These are phyloP conservation scores for Populus tomentosa DNA, from an alignment of 441 rosid genomes.

Conservation along the genomic window DNA sequence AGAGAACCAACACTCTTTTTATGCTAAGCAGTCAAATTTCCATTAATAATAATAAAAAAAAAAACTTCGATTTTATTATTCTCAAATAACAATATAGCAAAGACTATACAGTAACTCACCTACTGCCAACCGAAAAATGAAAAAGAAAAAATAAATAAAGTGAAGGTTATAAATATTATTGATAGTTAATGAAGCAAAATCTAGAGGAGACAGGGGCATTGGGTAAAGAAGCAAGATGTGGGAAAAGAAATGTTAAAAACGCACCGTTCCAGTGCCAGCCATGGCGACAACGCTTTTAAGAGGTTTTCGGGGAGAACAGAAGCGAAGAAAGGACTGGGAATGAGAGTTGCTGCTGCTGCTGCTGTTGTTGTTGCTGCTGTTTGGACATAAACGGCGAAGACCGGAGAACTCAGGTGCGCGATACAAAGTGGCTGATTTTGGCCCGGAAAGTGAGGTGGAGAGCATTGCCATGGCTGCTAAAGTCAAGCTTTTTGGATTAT, in stretches of 20 bases:
- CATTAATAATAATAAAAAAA: no score
- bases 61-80: neutral
- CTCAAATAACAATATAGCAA: neutral
- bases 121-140: neutral
- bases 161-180: neutral
- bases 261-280: conserved; percentile 92
- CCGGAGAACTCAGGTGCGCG: conserved; percentile 55
- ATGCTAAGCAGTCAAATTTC: neutral
- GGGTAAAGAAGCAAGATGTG: neutral
- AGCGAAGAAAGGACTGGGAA: conserved; percentile 39
- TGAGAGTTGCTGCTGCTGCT: conserved; percentile 13
- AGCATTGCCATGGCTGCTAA: conserved; percentile 45
- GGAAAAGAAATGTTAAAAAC: neutral
- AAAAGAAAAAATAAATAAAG: neutral
- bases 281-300: conserved; percentile 60
- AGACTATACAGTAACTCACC: neutral
- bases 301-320: conserved; percentile 49
- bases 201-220: neutral
- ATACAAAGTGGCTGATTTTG: conserved; percentile 29
- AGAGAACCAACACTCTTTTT: neutral
- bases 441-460: conserved; percentile 40
- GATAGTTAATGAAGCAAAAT: neutral
- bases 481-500: neutral
- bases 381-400: conserved; percentile 56
- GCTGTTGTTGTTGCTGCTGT: neutral